A percentile compares a stretch with the other conserved stretches of the same genome.
These are phyloP conservation scores for Bolboschoenus planiculmis DNA, from an alignment of 176 grass and related monocot species.

Conservation along the genomic window DNA sequence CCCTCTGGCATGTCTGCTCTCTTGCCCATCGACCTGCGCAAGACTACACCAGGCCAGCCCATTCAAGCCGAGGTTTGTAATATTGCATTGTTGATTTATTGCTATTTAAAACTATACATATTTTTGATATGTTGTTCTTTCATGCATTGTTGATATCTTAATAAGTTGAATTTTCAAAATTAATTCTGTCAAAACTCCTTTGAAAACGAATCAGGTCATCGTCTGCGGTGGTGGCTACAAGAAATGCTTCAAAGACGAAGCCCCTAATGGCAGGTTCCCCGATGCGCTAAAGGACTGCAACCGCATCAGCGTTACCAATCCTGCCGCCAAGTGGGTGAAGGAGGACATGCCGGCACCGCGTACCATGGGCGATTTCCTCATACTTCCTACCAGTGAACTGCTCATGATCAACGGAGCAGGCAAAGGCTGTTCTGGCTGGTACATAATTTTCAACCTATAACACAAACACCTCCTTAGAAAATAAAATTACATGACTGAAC, in stretches of 20 bases:
- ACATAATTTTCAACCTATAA: background rate
- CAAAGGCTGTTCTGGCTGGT: conserved; percentile 67
- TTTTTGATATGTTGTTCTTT: background rate
- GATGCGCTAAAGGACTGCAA: conserved; percentile 47
- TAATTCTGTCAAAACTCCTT: background rate
- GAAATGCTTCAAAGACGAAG: conserved; percentile 41
- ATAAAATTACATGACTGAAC: background rate
- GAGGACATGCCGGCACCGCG: conserved; percentile 69
- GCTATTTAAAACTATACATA: too few species aligned
- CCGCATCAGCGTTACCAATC: conserved; percentile 40
- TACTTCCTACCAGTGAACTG: conserved; percentile 69
- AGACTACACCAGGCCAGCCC: conserved; percentile 7
- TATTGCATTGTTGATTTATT: too few species aligned
- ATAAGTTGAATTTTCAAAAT: background rate
- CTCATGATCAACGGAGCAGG: conserved; percentile 61
- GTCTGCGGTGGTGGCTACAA: conserved; percentile 63
- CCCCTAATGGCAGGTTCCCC: conserved; percentile 34
- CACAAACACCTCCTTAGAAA: background rate
- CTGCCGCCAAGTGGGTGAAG: conserved; percentile 35
- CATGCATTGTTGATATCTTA: background rate
- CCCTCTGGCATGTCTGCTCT: conserved; percentile 63
- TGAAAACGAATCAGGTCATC: conserved; percentile 33
- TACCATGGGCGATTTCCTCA: conserved; percentile 85
- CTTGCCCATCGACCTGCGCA: conserved; percentile 65
- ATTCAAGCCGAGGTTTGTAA: conserved; percentile 33